These are phyloP conservation scores for Pyronema domesticum DNA, from an alignment of 495 filamentous ascomycete species.

Conservation along the genomic window DNA sequence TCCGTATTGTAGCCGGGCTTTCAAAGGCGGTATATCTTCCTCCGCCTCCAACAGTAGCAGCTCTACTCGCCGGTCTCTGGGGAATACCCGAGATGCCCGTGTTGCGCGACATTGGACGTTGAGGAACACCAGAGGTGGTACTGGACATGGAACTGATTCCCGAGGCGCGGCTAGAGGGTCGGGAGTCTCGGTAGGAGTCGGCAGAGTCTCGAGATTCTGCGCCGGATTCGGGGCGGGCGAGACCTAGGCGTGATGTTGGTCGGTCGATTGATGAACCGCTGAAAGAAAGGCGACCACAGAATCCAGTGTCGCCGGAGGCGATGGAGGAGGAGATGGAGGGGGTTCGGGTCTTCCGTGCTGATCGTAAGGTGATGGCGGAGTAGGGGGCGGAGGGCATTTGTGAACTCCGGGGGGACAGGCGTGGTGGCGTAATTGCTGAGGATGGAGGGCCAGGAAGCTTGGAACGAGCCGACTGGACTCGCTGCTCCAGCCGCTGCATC, in stretches of 20 bases:
- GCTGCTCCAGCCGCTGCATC: conserved; percentile 86
- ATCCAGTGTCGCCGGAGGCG: conserved; percentile 12
- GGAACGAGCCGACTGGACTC: conserved; percentile 82
- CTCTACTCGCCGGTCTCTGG: conserved; percentile 7
- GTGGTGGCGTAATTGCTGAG: conserved; percentile 53
- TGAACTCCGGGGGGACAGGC: conserved; percentile 44
- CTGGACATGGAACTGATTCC: too few relatives aligned
- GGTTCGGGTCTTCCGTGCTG: conserved; percentile 17
- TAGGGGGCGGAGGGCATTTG: conserved; percentile 1
- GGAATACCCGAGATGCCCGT: too few relatives aligned
- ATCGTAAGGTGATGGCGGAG: conserved; percentile 15
- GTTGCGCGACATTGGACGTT: too few relatives aligned
- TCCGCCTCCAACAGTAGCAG: background rate
- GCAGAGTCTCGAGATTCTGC: too few relatives aligned
- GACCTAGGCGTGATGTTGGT: conserved; percentile 6
- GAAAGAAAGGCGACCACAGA: conserved; percentile 3
- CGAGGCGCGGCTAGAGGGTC: too few relatives aligned
- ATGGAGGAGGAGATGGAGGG: conserved; percentile 19
- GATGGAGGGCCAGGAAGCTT: conserved; percentile 67
- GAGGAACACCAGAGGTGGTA: too few relatives aligned
- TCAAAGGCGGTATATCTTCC: too few relatives aligned
- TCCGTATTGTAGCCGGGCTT: background rate
- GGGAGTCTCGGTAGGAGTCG: too few relatives aligned
- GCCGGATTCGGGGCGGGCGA: too few relatives aligned
- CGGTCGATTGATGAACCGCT: conserved; percentile 11